These are phyloP conservation scores for Rhodotorula toruloides DNA, from an alignment of 768 basidiomycete species.

Conservation along the genomic window DNA sequence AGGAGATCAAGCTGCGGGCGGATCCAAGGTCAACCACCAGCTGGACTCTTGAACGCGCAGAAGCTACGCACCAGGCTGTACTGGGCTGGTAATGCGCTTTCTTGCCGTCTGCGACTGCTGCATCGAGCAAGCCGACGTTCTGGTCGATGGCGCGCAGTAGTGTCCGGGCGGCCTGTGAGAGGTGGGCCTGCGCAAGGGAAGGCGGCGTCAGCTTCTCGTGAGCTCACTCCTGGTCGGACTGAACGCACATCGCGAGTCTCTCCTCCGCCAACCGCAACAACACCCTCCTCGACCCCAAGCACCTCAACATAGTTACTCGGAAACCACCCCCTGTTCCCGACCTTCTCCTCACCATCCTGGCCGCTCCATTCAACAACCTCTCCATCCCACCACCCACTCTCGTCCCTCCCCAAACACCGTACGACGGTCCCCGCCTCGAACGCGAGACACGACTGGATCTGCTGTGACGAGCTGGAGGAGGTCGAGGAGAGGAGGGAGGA, in stretches of 20 bases:
- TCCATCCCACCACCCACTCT: conserved; percentile 98
- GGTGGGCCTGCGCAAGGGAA: conserved; percentile 2
- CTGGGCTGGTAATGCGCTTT: conserved; percentile 84
- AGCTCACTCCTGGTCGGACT: too few relatives aligned
- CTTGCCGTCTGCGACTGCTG: conserved; percentile 71
- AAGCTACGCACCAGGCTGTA: conserved; percentile 60
- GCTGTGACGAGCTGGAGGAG: not conserved
- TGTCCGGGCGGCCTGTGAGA: conserved; percentile 27
- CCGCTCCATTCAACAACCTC: conserved; percentile 62
- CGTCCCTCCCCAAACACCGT: conserved; percentile 77
- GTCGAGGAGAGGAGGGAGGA: conserved; percentile 1
- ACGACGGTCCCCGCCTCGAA: conserved; percentile 89
- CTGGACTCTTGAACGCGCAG: not conserved
- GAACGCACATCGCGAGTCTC: too few relatives aligned
- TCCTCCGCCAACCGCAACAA: too few relatives aligned
- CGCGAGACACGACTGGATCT: conserved; percentile 57
- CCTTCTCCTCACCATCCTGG: not conserved
- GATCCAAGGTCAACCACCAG: not conserved
- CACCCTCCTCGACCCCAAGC: too few relatives aligned
- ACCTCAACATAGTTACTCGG: conserved; percentile 78
- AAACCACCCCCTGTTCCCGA: conserved; percentile 69
- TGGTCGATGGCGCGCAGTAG: conserved; percentile 78
- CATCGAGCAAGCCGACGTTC: conserved; percentile 76
- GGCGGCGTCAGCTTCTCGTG: too few relatives aligned
- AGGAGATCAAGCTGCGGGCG: conserved; percentile 66